phyloP scores from a whole-genome alignment of 148 eudicot genomes.

The Polygonum maritimum region DNA sequence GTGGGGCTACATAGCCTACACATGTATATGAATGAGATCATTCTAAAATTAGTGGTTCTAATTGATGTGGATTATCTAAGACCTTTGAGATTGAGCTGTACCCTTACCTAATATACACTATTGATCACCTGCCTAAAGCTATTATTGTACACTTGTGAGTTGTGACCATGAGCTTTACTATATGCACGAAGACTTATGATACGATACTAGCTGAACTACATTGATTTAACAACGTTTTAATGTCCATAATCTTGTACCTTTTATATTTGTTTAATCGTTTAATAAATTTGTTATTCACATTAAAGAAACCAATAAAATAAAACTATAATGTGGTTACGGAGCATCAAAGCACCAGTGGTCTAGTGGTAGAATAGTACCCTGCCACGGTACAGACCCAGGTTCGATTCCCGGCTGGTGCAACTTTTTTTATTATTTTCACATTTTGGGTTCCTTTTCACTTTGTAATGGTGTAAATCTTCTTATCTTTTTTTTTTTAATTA shows the following conservation, averaged over 20 bases:
- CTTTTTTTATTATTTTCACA: too few relatives aligned
- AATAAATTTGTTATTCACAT: too few relatives aligned
- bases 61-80: background rate
- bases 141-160: background rate
- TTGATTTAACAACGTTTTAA: too few relatives aligned
- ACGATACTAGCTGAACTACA: too few relatives aligned
- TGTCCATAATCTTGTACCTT: too few relatives aligned
- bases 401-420: conserved; percentile 24
- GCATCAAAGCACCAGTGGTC: conserved; percentile 17
- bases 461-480: too few relatives aligned
- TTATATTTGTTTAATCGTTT: too few relatives aligned
- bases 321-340: too few relatives aligned
- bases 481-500: too few relatives aligned
- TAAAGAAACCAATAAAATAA: too few relatives aligned
- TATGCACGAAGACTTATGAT: background rate
- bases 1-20: background rate
- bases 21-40: background rate
- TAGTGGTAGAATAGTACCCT: conserved; percentile 70
- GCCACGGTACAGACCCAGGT: conserved; percentile 62
- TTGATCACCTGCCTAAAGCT: background rate
- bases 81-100: background rate
- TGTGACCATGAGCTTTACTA: background rate
- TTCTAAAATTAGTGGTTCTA: background rate
- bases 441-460: too few relatives aligned
- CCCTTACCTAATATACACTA: background rate